These are phyloP conservation scores for Platanthera guangdongensis DNA, from an alignment of 106 monocot species.

Conservation along the genomic window DNA sequence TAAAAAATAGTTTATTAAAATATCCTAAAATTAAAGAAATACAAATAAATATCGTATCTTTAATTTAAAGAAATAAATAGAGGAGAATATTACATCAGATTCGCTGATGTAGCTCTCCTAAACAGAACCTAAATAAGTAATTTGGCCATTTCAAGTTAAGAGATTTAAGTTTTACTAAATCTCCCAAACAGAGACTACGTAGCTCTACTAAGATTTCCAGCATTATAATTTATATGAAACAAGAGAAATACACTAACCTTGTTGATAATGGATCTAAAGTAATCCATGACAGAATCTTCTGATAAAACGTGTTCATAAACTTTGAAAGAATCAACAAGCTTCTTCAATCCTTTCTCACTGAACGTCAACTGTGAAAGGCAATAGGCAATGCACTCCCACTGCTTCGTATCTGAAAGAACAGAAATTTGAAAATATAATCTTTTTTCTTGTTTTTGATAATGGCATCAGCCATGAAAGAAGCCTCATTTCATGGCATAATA, in stretches of 20 bases:
- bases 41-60: too few relatives aligned
- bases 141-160: neutral
- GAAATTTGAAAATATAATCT: neutral
- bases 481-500: neutral
- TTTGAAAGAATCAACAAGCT: conserved; percentile 81
- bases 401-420: conserved; percentile 53
- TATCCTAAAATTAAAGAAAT: too few relatives aligned
- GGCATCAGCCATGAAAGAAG: neutral
- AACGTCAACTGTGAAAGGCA: conserved; percentile 92
- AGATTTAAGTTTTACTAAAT: neutral
- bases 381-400: conserved; percentile 79
- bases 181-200: neutral
- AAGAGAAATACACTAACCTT: conserved; percentile 42
- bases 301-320: conserved; percentile 72
- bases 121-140: neutral
- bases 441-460: neutral
- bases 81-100: too few relatives aligned
- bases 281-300: conserved; percentile 78
- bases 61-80: too few relatives aligned
- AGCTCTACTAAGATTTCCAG: neutral
- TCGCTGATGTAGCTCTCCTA: too few relatives aligned
- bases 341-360: conserved; percentile 87
- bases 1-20: too few relatives aligned
- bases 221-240: neutral
- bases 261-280: conserved; percentile 68